Evolutionary conservation across 768 basidiomycete genomes (phyloP).

Genomic region (Nevesoporus exiguus): DNA sequence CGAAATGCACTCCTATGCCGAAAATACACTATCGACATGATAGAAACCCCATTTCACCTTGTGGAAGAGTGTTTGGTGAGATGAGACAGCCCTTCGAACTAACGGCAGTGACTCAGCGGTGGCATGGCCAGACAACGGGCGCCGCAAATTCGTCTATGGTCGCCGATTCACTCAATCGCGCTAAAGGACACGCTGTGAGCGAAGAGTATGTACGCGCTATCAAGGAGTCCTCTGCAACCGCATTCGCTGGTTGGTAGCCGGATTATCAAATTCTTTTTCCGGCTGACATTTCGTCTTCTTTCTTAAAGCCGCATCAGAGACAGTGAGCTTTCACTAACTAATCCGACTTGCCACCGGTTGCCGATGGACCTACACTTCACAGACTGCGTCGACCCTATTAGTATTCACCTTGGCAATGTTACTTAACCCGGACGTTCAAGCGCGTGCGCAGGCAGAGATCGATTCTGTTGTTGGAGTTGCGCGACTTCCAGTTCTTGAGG

Average conservation of each 20-base stretch:
- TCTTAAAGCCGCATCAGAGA: slow-evolving; percentile 29
- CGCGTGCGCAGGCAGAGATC: slow-evolving; percentile 38
- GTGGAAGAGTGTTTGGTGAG: slow-evolving; percentile 33
- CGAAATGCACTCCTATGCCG: slow-evolving; percentile 24
- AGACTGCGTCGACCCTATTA: slow-evolving; percentile 33
- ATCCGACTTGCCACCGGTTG: background rate
- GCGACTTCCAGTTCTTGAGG: no score
- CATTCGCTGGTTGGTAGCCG: slow-evolving; percentile 25
- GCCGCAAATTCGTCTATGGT: slow-evolving; percentile 30
- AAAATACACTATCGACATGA: slow-evolving; percentile 20
- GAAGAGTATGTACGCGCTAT: slow-evolving; percentile 18
- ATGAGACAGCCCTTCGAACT: background rate
- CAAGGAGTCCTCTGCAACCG: slow-evolving; percentile 30
- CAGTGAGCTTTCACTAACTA: slow-evolving; percentile 14
- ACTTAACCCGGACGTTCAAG: slow-evolving; percentile 36
- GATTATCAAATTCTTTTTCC: background rate
- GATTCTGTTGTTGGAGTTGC: no score
- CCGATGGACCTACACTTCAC: slow-evolving; percentile 7
- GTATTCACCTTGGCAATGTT: slow-evolving; percentile 37
- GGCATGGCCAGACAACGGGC: slow-evolving; percentile 18
- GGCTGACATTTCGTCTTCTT: background rate
- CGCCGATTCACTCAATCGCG: slow-evolving; percentile 16
- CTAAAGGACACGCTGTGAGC: background rate
- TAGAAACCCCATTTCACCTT: slow-evolving; percentile 31
- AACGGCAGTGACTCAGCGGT: background rate